phyloP scores from a whole-genome alignment of 2,329 filamentous ascomycete genomes.

The Microdochium nivale region DNA sequence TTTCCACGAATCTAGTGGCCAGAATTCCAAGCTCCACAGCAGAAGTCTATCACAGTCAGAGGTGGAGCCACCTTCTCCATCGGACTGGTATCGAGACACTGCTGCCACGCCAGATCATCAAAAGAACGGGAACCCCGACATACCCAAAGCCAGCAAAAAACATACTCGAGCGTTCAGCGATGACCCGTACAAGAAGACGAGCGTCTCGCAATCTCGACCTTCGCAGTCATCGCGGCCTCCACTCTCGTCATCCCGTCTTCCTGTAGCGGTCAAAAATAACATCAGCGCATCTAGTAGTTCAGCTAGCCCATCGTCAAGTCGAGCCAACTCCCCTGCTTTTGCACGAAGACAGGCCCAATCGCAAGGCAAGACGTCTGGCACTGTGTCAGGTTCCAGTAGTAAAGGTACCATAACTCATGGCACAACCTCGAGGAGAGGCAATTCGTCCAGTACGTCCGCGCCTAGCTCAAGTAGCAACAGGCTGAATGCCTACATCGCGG shows the following conservation, averaged over 20 bases:
- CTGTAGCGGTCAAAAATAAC: slow-evolving; percentile 34
- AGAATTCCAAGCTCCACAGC: slow-evolving; percentile 39
- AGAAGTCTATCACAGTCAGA: slow-evolving; percentile 48
- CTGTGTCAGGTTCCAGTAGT: slow-evolving; percentile 6
- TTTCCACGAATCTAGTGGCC: slow-evolving; percentile 64
- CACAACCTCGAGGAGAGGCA: slow-evolving; percentile 24
- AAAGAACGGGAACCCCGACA: slow-evolving; percentile 4
- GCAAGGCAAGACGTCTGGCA: slow-evolving; percentile 29
- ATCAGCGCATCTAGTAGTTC: slow-evolving; percentile 33
- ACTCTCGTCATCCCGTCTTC: slow-evolving; percentile 30
- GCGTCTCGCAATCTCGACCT: slow-evolving; percentile 22
- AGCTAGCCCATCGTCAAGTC: slow-evolving; percentile 41
- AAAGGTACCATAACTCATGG: not conserved
- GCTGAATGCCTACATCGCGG: slow-evolving; percentile 66
- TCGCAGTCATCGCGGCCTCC: slow-evolving; percentile 18
- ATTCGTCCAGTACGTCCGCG: slow-evolving; percentile 13
- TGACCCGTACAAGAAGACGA: slow-evolving; percentile 27
- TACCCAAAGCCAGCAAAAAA: slow-evolving; percentile 24
- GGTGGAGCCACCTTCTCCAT: slow-evolving; percentile 54
- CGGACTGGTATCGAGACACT: slow-evolving; percentile 51
- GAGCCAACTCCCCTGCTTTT: slow-evolving; percentile 45
- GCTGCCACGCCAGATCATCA: slow-evolving; percentile 1
- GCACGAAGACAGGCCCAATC: slow-evolving; percentile 22
- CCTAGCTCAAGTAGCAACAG: slow-evolving; percentile 33
- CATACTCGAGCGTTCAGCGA: slow-evolving; percentile 54